A percentile compares a stretch with the other conserved stretches of the same genome.
phyloP scores from a whole-genome alignment of 495 filamentous ascomycete species.

The Aspergillus heteromorphus region DNA sequence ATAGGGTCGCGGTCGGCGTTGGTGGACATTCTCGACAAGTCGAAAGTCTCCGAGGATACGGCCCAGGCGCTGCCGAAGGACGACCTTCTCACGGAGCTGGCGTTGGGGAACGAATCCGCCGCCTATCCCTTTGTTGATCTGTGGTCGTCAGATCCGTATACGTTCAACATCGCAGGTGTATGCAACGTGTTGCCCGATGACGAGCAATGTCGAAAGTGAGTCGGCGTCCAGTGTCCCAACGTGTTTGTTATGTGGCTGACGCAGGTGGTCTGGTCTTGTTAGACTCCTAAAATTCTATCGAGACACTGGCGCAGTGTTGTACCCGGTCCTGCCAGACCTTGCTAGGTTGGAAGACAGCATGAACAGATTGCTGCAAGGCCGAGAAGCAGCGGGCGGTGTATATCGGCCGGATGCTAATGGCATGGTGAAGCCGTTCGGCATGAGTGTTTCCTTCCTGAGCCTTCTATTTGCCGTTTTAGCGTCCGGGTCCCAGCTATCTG shows the following conservation, averaged over 20 bases:
- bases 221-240: neutral
- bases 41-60: slow-evolving; percentile 31
- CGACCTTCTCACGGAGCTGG: slow-evolving; percentile 74
- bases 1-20: slow-evolving; percentile 52
- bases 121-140: slow-evolving; percentile 72
- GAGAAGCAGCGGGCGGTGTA: slow-evolving; percentile 45
- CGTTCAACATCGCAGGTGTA: slow-evolving; percentile 63
- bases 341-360: slow-evolving; percentile 60
- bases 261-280: neutral
- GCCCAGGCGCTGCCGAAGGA: slow-evolving; percentile 62
- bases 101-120: slow-evolving; percentile 70
- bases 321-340: slow-evolving; percentile 70
- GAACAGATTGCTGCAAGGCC: slow-evolving; percentile 60
- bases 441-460: slow-evolving; percentile 35
- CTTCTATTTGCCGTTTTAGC: slow-evolving; percentile 72
- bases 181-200: slow-evolving; percentile 62
- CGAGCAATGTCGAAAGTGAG: slow-evolving; percentile 55
- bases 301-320: slow-evolving; percentile 72
- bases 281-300: slow-evolving; percentile 70
- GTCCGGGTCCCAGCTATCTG: slow-evolving; percentile 72
- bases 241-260: neutral
- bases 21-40: slow-evolving; percentile 43
- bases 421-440: slow-evolving; percentile 38
- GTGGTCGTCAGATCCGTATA: slow-evolving; percentile 60
- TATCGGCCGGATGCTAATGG: slow-evolving; percentile 34